Percentiles rank a stretch among this genome's conserved stretches.
These are phyloP conservation scores for Trichosporon faecale DNA, from an alignment of 1,284 basidiomycete genomes.

Conservation along the genomic window DNA sequence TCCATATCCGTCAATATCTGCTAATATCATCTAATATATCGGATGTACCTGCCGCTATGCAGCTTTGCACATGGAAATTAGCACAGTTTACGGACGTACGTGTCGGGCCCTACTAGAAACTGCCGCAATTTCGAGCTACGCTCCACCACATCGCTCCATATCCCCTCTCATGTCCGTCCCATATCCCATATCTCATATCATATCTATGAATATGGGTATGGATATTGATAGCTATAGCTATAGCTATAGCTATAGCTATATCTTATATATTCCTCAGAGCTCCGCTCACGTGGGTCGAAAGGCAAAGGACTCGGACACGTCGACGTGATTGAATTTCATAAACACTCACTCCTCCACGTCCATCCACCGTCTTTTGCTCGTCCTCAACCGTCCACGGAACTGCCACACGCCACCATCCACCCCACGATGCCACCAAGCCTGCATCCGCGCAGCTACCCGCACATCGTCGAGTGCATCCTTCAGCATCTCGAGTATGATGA, in stretches of 20 bases:
- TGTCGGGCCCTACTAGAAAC: too few species aligned
- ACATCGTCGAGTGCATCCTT: not conserved
- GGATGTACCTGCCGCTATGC: too few species aligned
- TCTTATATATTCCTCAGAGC: not conserved
- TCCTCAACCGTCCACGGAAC: not conserved
- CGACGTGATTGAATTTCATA: not conserved
- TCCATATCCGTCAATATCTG: too few species aligned
- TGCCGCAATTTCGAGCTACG: too few species aligned
- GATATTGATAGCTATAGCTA: too few species aligned
- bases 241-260: not conserved
- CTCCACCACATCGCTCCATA: too few species aligned
- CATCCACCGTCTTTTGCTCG: not conserved
- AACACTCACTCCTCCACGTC: not conserved
- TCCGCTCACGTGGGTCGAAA: not conserved
- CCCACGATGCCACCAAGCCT: not conserved
- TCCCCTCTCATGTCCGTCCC: too few species aligned
- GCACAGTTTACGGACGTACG: too few species aligned
- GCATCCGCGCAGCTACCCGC: not conserved
- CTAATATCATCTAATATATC: too few species aligned
- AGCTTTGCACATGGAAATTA: too few species aligned
- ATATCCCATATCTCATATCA: too few species aligned
- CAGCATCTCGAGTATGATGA: not conserved
- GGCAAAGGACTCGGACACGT: not conserved
- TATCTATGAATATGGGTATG: too few species aligned
- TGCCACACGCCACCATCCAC: not conserved